Base-by-base conservation (phyloP, 208 protist species). In the Leishmania gerbilli region DNA sequence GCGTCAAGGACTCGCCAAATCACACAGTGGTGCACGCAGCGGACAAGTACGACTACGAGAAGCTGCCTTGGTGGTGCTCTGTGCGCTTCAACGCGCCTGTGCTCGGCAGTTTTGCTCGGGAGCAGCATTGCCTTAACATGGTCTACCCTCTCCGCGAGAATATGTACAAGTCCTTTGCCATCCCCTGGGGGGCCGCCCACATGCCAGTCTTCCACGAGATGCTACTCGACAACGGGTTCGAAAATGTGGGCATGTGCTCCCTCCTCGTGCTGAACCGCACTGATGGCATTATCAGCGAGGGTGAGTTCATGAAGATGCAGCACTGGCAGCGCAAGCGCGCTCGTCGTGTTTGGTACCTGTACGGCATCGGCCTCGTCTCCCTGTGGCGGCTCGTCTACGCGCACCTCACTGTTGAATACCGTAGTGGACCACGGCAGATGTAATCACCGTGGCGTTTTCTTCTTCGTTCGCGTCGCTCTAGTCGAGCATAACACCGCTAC, bases 151-250 rank as follows among this genome's bases (percentile, higher is more conserved):
- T 97, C 34, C 47, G 53, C n/a, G 69, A 40, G 27, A 92, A 89
- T 74, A 79, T 90, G n/a, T 97, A 97, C 86, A 89, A 88, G 79
- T 90, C 84, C 27, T 97, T 97, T 82, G 91, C 92, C 56, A 91
- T 97, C 71, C 94, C 94, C 37, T 97, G 94, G 92, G 94, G 94
- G 5, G 94, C 92, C 27, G 89, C 85, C 9, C 94, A 97, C 88
- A 95, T 95, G 91, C 94, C 92, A 4, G 82, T 97, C 31, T 95
- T 97, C 74, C 89, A 94, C 78, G 92, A 95, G 71, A 95, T 97
- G 88, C 91, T 97, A 34, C 56, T 94, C 31, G 92, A 97, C 76
- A 95, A 96, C 84, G 91, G 89, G 9, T 97, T 94, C 67, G 90
- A 91, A 75, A 85, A 80, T 60, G 71, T 92, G 74, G 82, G 87